These are phyloP conservation scores for Penicillium tannophilum DNA, from an alignment of 495 filamentous ascomycete species.

Conservation along the genomic window DNA sequence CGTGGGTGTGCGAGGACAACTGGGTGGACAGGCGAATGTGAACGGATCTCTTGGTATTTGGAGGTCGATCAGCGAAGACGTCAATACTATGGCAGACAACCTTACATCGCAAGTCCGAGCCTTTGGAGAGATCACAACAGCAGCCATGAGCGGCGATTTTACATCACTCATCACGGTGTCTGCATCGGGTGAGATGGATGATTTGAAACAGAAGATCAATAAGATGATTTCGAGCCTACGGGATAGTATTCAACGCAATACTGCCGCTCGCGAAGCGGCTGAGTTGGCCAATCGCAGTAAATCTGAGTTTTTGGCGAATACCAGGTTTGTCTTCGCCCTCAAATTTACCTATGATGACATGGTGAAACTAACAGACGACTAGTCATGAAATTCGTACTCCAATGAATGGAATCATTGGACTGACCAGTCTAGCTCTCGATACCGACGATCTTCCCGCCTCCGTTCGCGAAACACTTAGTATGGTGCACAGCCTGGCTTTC, in stretches of 20 bases:
- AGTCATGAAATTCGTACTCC: constrained; percentile 81
- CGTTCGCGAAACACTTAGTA: constrained; percentile 87
- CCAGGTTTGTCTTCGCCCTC: constrained; percentile 60
- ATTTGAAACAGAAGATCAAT: constrained; percentile 92
- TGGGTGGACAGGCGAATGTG: constrained; percentile 88
- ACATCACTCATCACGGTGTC: constrained; percentile 88
- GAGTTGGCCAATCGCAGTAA: constrained; percentile 63
- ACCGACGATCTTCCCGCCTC: constrained; percentile 69
- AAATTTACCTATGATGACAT: background rate
- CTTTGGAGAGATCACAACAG: constrained; percentile 90
- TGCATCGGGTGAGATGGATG: constrained; percentile 94
- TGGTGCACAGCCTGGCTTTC: constrained; percentile 86
- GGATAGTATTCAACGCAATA: constrained; percentile 51
- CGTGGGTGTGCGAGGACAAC: constrained; percentile 86
- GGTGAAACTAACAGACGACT: constrained; percentile 1
- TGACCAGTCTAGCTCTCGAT: constrained; percentile 75
- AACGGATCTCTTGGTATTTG: constrained; percentile 92
- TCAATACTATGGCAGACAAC: constrained; percentile 80
- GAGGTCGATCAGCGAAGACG: constrained; percentile 89
- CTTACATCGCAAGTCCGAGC: constrained; percentile 88
- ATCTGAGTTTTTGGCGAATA: constrained; percentile 69
- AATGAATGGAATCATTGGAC: constrained; percentile 68
- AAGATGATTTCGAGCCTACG: constrained; percentile 89
- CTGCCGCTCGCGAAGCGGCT: constrained; percentile 50
- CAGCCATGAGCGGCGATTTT: constrained; percentile 86